Base-by-base conservation (phyloP, 768 basidiomycete genomes). In the Phylloporus sp. region DNA sequence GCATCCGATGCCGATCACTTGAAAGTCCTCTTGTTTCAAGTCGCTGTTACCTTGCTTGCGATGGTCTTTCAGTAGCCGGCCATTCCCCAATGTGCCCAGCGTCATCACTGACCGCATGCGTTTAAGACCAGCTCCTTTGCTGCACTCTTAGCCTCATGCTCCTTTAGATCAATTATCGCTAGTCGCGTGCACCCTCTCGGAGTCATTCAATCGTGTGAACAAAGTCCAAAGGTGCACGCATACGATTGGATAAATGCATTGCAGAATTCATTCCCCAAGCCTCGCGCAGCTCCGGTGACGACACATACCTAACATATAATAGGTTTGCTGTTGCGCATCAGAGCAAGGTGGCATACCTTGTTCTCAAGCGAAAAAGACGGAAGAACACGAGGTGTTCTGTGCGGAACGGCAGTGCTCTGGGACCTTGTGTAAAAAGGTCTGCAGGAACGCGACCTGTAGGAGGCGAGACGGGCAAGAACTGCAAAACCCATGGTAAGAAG, bases 231-330 rank as follows among this genome's bases (percentile, higher is more conserved):
- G 23, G 5, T 36, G 36, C 27, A 34, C 22, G 51, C 46, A 31
- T 48, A 90, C 88, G 88, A 87, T 68, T 87, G 82, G 54, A 93
- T 59, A 66, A 97, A 93, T 11, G 92, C 92, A 37, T 83, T 79
- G 63, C 91, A 93, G 63, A 97, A 91, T 65, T 91, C 85, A 54
- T 86, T 77, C 7, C 95, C 95, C 37, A 98, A 71, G 7, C 95
- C 95, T 58, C 88, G 77, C 11, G 93, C 95, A 44, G 84, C 95
- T 37, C 95, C 95, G 31, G 95, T 98, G 41, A 98, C 83, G 57
- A 94, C 71, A 69, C 90, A 90, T 44, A 92, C 91, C 84, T 95
- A 60, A 7, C 17, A 27, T 34, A 11, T 22, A 40, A 10, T 20
- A 40, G 17, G 28, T 26, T 46, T 18, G 23, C 28, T 27, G 13